Evolutionary conservation across 352 stramenopile species (phyloP).

Genomic region (Pythium sp.): DNA sequence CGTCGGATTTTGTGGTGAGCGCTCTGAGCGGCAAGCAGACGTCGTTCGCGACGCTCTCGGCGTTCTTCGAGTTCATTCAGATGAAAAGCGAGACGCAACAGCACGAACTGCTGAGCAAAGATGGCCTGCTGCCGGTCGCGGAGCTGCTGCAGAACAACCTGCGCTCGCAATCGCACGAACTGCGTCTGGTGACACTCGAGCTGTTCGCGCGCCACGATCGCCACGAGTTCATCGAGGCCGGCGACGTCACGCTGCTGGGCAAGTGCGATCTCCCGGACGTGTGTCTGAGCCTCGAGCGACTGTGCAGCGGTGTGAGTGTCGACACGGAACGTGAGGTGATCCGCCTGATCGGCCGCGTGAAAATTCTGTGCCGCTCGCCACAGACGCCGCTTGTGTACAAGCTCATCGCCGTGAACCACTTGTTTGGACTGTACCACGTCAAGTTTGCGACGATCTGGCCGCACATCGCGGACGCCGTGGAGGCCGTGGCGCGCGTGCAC

Average conservation of each 20-base stretch:
- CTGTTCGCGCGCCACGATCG: slow-evolving; percentile 57
- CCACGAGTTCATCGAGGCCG: slow-evolving; percentile 45
- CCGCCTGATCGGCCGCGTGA: slow-evolving; percentile 74
- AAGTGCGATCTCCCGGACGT: slow-evolving; percentile 70
- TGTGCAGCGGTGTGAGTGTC: slow-evolving; percentile 54
- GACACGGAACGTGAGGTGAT: slow-evolving; percentile 81
- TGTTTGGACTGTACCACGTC: slow-evolving; percentile 84
- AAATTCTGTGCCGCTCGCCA: slow-evolving; percentile 65
- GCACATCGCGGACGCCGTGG: slow-evolving; percentile 71
- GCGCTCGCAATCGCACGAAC: slow-evolving; percentile 57
- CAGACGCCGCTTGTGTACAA: slow-evolving; percentile 83
- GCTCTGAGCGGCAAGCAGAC: slow-evolving; percentile 37
- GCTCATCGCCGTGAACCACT: slow-evolving; percentile 63
- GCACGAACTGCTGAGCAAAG: slow-evolving; percentile 36
- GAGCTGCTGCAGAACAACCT: slow-evolving; percentile 51
- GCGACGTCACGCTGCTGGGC: slow-evolving; percentile 40
- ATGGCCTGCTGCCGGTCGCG: slow-evolving; percentile 33
- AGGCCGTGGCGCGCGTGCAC: slow-evolving; percentile 45
- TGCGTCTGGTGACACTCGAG: slow-evolving; percentile 71
- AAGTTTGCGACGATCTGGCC: slow-evolving; percentile 88
- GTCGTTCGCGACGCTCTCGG: slow-evolving; percentile 62
- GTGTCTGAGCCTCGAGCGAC: slow-evolving; percentile 58
- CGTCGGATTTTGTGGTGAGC: slow-evolving; percentile 28
- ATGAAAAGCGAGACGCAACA: slow-evolving; percentile 54
- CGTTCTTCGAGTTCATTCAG: slow-evolving; percentile 55